Evolutionary conservation across 768 basidiomycete species (phyloP).

Genomic region (Serendipita vermifera): DNA sequence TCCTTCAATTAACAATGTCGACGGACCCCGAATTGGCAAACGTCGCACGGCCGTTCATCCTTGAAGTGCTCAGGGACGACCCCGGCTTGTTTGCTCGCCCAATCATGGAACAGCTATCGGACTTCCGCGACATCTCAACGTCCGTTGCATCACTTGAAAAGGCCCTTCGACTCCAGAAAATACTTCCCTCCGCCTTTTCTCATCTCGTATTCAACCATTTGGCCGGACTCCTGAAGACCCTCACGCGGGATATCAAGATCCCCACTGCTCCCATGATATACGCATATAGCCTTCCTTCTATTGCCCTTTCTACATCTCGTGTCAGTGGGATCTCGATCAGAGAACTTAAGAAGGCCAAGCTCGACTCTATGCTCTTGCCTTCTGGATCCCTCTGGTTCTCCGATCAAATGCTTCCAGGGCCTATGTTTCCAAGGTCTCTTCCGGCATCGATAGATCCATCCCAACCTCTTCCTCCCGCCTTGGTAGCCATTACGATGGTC

Average conservation of each 20-base stretch:
- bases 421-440: constrained; percentile 47
- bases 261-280: constrained; percentile 27
- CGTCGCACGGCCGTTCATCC: constrained; percentile 41
- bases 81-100: constrained; percentile 52
- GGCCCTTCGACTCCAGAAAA: constrained; percentile 42
- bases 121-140: constrained; percentile 32
- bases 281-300: constrained; percentile 41
- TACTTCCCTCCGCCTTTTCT: constrained; percentile 49
- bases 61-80: constrained; percentile 65
- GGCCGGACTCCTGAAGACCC: constrained; percentile 43
- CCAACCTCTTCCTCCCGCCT: constrained; percentile 28
- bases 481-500: constrained; percentile 48
- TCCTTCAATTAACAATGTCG: constrained; percentile 43
- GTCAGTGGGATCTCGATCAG: constrained; percentile 61
- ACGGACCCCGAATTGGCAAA: constrained; percentile 40
- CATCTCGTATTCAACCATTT: constrained; percentile 60
- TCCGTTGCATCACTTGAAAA: constrained; percentile 43
- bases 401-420: constrained; percentile 36
- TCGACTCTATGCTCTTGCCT: constrained; percentile 55
- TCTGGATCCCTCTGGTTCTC: constrained; percentile 61
- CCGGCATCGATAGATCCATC: constrained; percentile 21
- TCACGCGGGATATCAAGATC: constrained; percentile 18
- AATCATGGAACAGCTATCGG: constrained; percentile 44
- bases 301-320: constrained; percentile 46
- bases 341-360: constrained; percentile 58